Base-by-base conservation (phyloP, 106 monocot genomes). In the Agapanthus africanus region DNA sequence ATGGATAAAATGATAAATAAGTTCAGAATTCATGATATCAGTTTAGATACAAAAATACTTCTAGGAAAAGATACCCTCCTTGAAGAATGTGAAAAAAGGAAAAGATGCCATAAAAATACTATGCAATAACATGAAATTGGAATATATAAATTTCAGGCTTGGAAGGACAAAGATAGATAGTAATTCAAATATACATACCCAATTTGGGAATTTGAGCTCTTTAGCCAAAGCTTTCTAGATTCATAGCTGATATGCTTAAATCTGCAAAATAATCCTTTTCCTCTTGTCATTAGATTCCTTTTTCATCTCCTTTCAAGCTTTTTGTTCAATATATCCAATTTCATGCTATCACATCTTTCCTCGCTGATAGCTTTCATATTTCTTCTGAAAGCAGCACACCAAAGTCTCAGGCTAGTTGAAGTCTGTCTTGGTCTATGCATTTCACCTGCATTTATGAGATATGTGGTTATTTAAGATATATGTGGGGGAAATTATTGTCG, bases 251-350 rank as follows among this genome's bases (percentile, higher is more conserved):
- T 63, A 63, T 19, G 15, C 30, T n/a, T 15, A 19, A 9, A 18
- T 9, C 14, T 30, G 37, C 63, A 63, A 56, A 40, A 65, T 39
- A 26, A 40, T 7, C 65, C 65, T 40, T 40, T 65, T 26, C 65
- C 40, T 25, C 65, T 65, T 28, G n/a, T 65, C 65, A 39, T 10
- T 5, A 65, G 11, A 65, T 40, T 39, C 10, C 8, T n/a, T n/a
- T n/a, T n/a, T n/a, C n/a, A n/a, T n/a, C n/a, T 25, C 0, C 9
- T 37, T 65, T 40, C 22, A 65, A 40, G 26, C 65, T 40, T 23
- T n/a, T 40, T 40, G 65, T 65, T 62, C 39, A 65, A 7, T 40
- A 65, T 40, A 65, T 65, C 27, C 25, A 65, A 11, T 37, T 23
- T 40, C 40, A 40, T 65, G 38, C 40, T 65, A 16, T 25, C 23